Base-by-base conservation (phyloP, 768 basidiomycete genomes). In the Holtermannia corniformis region DNA sequence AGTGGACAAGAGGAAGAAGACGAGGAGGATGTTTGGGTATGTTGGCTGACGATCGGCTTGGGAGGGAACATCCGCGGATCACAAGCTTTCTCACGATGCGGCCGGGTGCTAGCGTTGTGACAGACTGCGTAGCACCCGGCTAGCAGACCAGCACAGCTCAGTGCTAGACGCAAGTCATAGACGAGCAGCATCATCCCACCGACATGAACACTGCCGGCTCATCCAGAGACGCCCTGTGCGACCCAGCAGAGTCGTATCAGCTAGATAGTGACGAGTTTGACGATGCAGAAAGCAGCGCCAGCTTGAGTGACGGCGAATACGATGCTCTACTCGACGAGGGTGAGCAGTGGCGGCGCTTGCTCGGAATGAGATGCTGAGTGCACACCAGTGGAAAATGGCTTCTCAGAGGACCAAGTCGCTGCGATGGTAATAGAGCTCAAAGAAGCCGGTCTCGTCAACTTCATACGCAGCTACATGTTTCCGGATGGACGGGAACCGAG, bases 181-280 rank as follows among this genome's bases (percentile, higher is more conserved):
- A n/a, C n/a, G n/a, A n/a, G n/a, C n/a, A n/a, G n/a, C n/a, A n/a
- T n/a, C n/a, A n/a, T n/a, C n/a, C n/a, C n/a, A n/a, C n/a, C n/a
- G n/a, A n/a, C n/a, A n/a, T n/a, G n/a, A n/a, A 37, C 16, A 16
- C 16, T 7, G 32, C 32, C 32, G 16, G 32, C 32, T 7, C 10
- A 7, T 37, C 32, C 32, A 37, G 32, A 7, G 10, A 7, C 32
- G 32, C 16, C 32, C 10, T 37, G 16, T n/a, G n/a, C n/a, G 32
- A 37, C 16, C 58, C 61, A 13, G 55, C 44, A 5, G 63, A 63
- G 40, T 60, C 56, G 10, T 64, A 63, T 47, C 60, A 64, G 23
- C 56, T 64, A 2, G 63, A 68, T 44, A 62, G 60, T 41, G 62
- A 64, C 27, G 61, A 65, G 14, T 64, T 54, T 44, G 63, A 64